Percentiles rank a stretch among this genome's conserved stretches.
Conservation (phyloP, 768 basidiomycete genomes). For the Boletus coccyginus region DNA sequence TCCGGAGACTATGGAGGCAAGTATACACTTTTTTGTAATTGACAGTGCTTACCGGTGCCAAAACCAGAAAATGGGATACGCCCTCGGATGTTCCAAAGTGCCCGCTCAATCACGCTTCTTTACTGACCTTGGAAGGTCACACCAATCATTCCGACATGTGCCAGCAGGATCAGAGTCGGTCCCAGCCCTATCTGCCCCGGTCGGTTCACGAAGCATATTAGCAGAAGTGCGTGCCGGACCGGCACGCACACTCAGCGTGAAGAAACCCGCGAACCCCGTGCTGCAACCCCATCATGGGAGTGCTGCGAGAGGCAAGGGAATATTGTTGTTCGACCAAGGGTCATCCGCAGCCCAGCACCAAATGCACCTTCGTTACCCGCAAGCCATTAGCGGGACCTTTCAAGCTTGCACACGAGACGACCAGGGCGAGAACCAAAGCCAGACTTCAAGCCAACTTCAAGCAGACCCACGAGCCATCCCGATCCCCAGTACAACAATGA, state of each 20-base stretch:
- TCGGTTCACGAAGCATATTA: slow-evolving; percentile 63
- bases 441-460: slow-evolving; percentile 2
- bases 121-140: slow-evolving; percentile 23
- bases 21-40: slow-evolving; percentile 3
- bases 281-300: slow-evolving; percentile 35
- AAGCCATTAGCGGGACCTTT: slow-evolving; percentile 4
- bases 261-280: slow-evolving; percentile 25
- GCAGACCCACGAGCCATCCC: slow-evolving; percentile 18
- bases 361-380: slow-evolving; percentile 36
- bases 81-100: slow-evolving; percentile 23
- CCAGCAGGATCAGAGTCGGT: slow-evolving; percentile 38
- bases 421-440: slow-evolving; percentile 8
- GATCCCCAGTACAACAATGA: slow-evolving; percentile 31
- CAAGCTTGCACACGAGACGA: slow-evolving; percentile 16
- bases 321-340: slow-evolving; percentile 33
- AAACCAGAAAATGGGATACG: slow-evolving; percentile 50
- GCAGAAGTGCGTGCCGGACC: slow-evolving; percentile 66
- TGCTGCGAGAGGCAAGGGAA: slow-evolving; percentile 31
- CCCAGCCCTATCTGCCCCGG: slow-evolving; percentile 61
- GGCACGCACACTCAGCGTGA: slow-evolving; percentile 23
- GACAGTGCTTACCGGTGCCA: slow-evolving; percentile 8
- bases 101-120: slow-evolving; percentile 27
- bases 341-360: slow-evolving; percentile 24
- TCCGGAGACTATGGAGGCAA: slow-evolving; percentile 63
- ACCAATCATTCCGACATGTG: slow-evolving; percentile 54